phyloP scores from a whole-genome alignment of 1,284 basidiomycete species.

The Sparassis latifolia region DNA sequence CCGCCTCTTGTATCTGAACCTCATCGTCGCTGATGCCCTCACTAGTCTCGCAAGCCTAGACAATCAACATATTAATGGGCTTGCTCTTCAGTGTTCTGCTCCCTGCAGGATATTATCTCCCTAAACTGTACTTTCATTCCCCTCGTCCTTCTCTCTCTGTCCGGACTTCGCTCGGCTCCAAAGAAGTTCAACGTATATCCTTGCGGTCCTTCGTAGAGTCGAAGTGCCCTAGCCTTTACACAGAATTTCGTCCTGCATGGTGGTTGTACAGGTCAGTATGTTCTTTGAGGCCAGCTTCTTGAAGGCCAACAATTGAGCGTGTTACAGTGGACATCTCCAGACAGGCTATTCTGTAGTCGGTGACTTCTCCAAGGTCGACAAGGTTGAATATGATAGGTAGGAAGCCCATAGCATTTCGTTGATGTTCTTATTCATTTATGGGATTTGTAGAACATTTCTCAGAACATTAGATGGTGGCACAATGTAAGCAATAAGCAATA shows the following conservation, averaged over 20 bases:
- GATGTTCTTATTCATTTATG: neutral
- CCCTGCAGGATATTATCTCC: conserved; percentile 15
- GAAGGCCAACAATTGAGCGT: neutral
- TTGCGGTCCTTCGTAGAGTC: conserved; percentile 49
- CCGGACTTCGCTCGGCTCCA: conserved; percentile 28
- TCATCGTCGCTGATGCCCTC: too few species aligned
- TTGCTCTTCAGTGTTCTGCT: conserved; percentile 20
- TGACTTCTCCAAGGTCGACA: conserved; percentile 69
- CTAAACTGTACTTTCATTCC: conserved; percentile 29
- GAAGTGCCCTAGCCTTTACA: conserved; percentile 51
- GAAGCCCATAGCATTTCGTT: conserved; percentile 9
- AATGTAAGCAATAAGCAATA: conserved; percentile 36
- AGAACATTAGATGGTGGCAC: conserved; percentile 67
- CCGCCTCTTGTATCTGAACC: too few species aligned
- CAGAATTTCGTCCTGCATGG: conserved; percentile 54
- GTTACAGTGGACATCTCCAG: conserved; percentile 59
- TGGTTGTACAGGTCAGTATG: conserved; percentile 58
- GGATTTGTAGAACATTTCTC: conserved; percentile 41
- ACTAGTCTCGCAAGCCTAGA: too few species aligned
- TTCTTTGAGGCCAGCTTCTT: neutral
- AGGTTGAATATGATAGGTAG: conserved; percentile 64
- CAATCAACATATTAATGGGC: conserved; percentile 19
- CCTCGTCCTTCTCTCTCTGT: conserved; percentile 32
- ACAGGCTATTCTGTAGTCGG: conserved; percentile 63
- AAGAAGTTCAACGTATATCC: conserved; percentile 29